These are phyloP conservation scores for Pleurotus ostreatus DNA, from an alignment of 768 basidiomycete species.

Conservation along the genomic window DNA sequence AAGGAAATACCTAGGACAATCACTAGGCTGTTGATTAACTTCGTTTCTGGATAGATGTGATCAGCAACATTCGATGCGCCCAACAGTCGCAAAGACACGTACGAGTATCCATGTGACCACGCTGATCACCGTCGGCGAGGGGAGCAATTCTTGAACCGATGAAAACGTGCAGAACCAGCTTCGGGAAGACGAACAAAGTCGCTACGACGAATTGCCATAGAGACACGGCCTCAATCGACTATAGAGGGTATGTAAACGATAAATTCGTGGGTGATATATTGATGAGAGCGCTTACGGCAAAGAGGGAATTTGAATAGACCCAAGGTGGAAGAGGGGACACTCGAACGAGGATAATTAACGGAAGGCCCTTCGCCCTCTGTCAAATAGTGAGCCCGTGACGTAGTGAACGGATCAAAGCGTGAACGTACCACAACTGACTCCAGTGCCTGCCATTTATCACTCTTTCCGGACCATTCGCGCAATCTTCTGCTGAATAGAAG, in stretches of 20 bases:
- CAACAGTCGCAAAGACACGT: constrained; percentile 18
- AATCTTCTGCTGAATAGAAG: constrained; percentile 52
- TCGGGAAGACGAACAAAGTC: constrained; percentile 68
- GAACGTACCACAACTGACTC: constrained; percentile 68
- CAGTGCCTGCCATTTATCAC: constrained; percentile 74
- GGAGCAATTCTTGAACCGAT: constrained; percentile 73
- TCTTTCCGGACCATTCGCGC: constrained; percentile 54
- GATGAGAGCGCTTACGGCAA: constrained; percentile 50
- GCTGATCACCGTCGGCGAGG: constrained; percentile 72
- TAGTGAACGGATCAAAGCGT: neutral
- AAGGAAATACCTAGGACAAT: constrained; percentile 57
- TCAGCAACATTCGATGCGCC: constrained; percentile 7
- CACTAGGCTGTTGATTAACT: constrained; percentile 58
- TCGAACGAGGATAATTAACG: constrained; percentile 79
- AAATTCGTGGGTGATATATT: neutral
- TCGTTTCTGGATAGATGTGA: constrained; percentile 42
- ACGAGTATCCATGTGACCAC: constrained; percentile 76
- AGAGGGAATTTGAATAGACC: constrained; percentile 81
- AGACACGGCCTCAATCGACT: constrained; percentile 73
- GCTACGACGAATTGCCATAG: constrained; percentile 76
- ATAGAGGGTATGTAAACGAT: neutral
- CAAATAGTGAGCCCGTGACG: constrained; percentile 1
- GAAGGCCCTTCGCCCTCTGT: constrained; percentile 71
- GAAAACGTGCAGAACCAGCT: constrained; percentile 68
- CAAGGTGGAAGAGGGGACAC: constrained; percentile 83